Base-by-base conservation (phyloP, 306 rosid species). In the Adenanthera pavonina region DNA sequence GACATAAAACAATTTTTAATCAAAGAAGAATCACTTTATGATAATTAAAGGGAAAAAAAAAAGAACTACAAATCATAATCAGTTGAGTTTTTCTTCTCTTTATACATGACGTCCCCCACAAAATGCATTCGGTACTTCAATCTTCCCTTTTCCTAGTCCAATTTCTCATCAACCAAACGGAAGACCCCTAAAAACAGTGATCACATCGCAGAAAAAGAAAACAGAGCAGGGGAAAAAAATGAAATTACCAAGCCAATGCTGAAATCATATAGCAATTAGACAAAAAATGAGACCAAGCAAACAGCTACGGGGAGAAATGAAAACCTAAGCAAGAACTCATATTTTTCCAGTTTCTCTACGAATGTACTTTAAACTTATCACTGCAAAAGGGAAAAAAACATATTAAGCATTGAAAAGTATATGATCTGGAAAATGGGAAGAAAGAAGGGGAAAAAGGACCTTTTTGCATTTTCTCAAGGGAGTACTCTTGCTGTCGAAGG, bases 251-350 rank as follows among this genome's bases (percentile, higher is more conserved):
- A 49, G 59, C 44, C 33, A 2, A 75, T 4, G 49, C 17, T 48
- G 2, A 19, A 30, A 59, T 4, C 61, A 56, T 41, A 36, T 2
- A 51, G 30, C 7, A 33, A 30, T 30, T 16, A 66, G 0, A 12
- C 34, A 14, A 68, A 43, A 81, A 65, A 51, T 41, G 11, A 43
- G 53, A 15, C 12, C 60, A 19, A 51, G 17, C 11, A 81, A 69
- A 9, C 3, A 43, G 80, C 49, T 53, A 61, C 3, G 46, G 44
- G 47, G 9, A 1, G 8, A 56, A 60, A 61, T 10, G 8, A 62
- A 35, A 56, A 92, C 98, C 97, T 92, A 95, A 69, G 98, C 94
- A 44, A 95, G 97, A 43, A 89, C 87, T 43, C 97, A 91, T 76
- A 83, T 87, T 79, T 95, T 80, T 40, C 97, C 12, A 95, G 80